These are phyloP conservation scores for Trichophyton verrucosum DNA, from an alignment of 2,329 filamentous ascomycete genomes.

Conservation along the genomic window DNA sequence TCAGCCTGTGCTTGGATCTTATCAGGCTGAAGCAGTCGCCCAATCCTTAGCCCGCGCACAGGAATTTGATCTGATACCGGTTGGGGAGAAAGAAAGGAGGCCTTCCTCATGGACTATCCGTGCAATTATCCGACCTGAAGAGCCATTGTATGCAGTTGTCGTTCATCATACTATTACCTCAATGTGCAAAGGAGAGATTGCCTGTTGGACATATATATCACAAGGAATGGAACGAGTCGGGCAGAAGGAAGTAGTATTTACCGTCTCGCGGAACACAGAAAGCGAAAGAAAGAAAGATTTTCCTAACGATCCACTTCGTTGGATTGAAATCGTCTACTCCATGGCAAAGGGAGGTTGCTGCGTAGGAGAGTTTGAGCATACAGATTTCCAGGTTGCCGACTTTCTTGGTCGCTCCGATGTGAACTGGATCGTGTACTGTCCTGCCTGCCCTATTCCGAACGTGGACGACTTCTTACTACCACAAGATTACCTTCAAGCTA, in stretches of 20 bases:
- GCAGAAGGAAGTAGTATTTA: constrained; percentile 11
- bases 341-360: constrained; percentile 5
- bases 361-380: constrained; percentile 8
- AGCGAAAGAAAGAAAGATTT: constrained; percentile 6
- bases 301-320: constrained; percentile 7
- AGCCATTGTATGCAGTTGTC: constrained; percentile 3
- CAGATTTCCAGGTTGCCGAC: constrained; percentile 5
- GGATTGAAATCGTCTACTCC: constrained; percentile 8
- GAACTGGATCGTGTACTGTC: constrained; percentile 7
- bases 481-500: constrained; percentile 6
- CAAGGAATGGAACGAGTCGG: constrained; percentile 6
- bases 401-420: constrained; percentile 10
- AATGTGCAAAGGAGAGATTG: constrained; percentile 6
- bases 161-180: constrained; percentile 8
- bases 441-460: constrained; percentile 7
- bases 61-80: not conserved
- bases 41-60: not conserved
- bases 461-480: constrained; percentile 8
- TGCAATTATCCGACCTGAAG: constrained; percentile 2
- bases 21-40: not conserved
- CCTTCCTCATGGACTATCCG: constrained; percentile 6
- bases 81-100: not conserved
- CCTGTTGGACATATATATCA: constrained; percentile 12
- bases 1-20: not conserved
- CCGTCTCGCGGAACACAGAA: not conserved